Base-by-base conservation (phyloP, 768 basidiomycete genomes). In the Leccinum sublutescens region DNA sequence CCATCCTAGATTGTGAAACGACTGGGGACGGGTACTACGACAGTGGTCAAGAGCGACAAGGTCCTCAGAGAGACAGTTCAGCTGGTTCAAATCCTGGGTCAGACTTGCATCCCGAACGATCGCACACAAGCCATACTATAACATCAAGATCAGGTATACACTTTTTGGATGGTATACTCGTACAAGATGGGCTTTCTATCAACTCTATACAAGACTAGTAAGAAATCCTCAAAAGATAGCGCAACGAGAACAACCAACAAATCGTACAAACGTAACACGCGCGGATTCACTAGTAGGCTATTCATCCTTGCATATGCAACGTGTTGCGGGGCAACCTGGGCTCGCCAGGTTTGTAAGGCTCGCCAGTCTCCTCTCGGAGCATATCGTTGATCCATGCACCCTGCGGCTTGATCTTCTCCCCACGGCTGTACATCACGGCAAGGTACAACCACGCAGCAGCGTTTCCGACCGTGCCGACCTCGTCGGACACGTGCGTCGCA, bases 381-480 rank as follows among this genome's bases (percentile, higher is more conserved):
- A 93, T 71, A 70, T 93, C 91, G 65, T 93, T 93, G 74, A 93
- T 73, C 91, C 91, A 93, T 51, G 87, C 86, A 40, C 91, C 91
- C 12, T 87, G 83, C 23, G 91, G 91, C 77, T 86, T 79, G 64
- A 93, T 78, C 78, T 89, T 90, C 73, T 84, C 78, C 10, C 89
- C 89, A 60, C 89, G 87, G 59, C 66, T 75, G 75, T 88, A 90
- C 86, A 91, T 90, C 55, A 91, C 88, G 9, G 91, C 91, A 56
- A 93, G 76, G 70, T 85, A 85, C 71, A 85, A 62, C 83, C 83
- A 85, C 31, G 79, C 77, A 17, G 81, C 81, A 29, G 88, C 83
- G 68, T 92, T 93, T 27, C 91, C 91, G 58, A 92, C 88, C 4
- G 91, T 93, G 64, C 86, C 77, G 43, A 93, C 91, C 72, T 93